These are phyloP conservation scores for Venturia carpophila DNA, from an alignment of 2,329 filamentous ascomycete genomes.

Conservation along the genomic window DNA sequence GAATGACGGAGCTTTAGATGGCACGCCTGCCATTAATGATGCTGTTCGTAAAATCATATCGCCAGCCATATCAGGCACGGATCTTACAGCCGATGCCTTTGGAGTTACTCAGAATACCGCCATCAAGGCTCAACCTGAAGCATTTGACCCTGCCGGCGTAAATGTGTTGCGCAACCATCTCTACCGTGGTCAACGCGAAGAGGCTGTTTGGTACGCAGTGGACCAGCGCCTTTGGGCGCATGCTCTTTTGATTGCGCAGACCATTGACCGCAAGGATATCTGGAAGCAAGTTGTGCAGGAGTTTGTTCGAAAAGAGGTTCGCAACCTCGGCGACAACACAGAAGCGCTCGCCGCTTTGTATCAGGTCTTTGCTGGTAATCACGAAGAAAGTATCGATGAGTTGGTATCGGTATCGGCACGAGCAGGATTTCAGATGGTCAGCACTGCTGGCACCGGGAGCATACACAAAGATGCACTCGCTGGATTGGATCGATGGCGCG, in stretches of 20 bases:
- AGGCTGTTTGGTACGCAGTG: conserved; percentile 86
- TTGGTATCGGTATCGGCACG: conserved; percentile 88
- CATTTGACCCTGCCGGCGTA: conserved; percentile 60
- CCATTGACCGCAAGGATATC: conserved; percentile 55
- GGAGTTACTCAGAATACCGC: neutral
- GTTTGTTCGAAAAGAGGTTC: conserved; percentile 91
- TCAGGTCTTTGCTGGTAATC: conserved; percentile 86
- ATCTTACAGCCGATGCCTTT: conserved; percentile 8
- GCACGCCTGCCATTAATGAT: conserved; percentile 60
- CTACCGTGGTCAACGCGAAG: conserved; percentile 74
- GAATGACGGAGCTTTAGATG: conserved; percentile 74
- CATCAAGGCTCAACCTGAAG: conserved; percentile 43
- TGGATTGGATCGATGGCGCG: conserved; percentile 87
- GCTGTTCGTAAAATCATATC: conserved; percentile 68
- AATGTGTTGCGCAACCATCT: conserved; percentile 66
- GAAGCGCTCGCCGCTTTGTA: conserved; percentile 88
- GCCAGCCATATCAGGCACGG: conserved; percentile 38
- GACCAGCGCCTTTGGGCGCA: conserved; percentile 95
- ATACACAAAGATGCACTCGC: conserved; percentile 65
- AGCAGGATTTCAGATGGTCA: conserved; percentile 85
- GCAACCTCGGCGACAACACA: conserved; percentile 63
- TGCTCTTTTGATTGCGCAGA: conserved; percentile 83
- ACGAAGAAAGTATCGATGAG: conserved; percentile 91
- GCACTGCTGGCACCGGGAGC: conserved; percentile 55
- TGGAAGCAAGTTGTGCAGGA: conserved; percentile 94